Percentiles rank a stretch among this genome's conserved stretches.
phyloP scores from a whole-genome alignment of 2,329 filamentous ascomycete species.

The Rhynchosporium agropyri region DNA sequence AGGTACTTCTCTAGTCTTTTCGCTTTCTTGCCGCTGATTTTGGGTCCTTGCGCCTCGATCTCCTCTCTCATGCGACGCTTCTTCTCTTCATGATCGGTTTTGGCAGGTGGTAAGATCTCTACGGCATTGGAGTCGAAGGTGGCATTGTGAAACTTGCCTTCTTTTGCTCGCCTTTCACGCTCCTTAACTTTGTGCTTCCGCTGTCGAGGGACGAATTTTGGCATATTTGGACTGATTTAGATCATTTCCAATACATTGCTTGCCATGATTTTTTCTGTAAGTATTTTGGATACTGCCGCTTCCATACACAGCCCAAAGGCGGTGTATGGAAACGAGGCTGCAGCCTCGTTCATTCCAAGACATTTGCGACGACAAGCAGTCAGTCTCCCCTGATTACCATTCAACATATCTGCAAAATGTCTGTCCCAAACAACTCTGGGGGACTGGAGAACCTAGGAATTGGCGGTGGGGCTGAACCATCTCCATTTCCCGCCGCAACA shows the following conservation, averaged over 20 bases:
- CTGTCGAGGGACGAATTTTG: conserved; percentile 63
- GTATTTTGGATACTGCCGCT: conserved; percentile 17
- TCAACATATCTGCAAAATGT: conserved; percentile 26
- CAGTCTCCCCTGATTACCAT: background rate
- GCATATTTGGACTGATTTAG: conserved; percentile 17
- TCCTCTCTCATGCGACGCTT: conserved; percentile 59
- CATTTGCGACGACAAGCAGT: background rate
- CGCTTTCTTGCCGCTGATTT: conserved; percentile 66
- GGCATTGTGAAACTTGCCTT: conserved; percentile 44
- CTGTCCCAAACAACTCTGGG: conserved; percentile 25
- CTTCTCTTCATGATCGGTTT: conserved; percentile 53
- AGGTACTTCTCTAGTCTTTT: conserved; percentile 71
- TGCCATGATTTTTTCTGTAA: conserved; percentile 2
- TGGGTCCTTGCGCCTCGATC: conserved; percentile 53
- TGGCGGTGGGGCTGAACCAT: conserved; percentile 25
- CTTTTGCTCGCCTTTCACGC: conserved; percentile 55
- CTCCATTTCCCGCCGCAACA: conserved; percentile 37
- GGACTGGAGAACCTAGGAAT: conserved; percentile 24
- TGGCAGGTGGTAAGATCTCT: conserved; percentile 53
- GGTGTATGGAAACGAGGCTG: conserved; percentile 23
- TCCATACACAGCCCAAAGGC: conserved; percentile 16
- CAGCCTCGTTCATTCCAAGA: conserved; percentile 26
- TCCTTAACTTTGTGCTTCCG: conserved; percentile 71
- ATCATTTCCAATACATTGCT: conserved; percentile 4
- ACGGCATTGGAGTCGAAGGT: conserved; percentile 56